A percentile compares a stretch with the other conserved stretches of the same genome.
Conservation (phyloP, 768 basidiomycete species). For the Boletus subcaerulescens region DNA sequence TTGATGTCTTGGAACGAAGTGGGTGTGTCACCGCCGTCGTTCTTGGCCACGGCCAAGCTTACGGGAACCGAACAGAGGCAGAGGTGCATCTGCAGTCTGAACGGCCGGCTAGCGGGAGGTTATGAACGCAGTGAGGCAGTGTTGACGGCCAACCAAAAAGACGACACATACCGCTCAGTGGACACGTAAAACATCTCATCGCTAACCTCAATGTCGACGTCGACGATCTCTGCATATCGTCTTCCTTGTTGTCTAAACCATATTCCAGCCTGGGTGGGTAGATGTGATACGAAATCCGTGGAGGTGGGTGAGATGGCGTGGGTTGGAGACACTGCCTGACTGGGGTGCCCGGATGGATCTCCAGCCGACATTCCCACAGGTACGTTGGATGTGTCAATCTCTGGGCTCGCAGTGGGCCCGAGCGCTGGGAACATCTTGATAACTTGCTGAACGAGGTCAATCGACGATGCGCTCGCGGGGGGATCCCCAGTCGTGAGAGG, state of each 20-base stretch:
- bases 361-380: not conserved
- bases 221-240: constrained; percentile 17
- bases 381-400: not conserved
- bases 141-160: not conserved
- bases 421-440: constrained; percentile 8
- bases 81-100: constrained; percentile 18
- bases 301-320: not conserved
- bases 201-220: constrained; percentile 21
- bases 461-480: not conserved
- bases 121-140: not conserved
- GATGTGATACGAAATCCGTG: constrained; percentile 12
- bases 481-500: constrained; percentile 5
- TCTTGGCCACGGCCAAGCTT: not conserved
- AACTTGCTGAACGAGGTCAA: constrained; percentile 3
- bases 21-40: not conserved
- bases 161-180: constrained; percentile 15
- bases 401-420: not conserved
- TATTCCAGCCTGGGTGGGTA: constrained; percentile 19
- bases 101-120: not conserved
- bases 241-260: constrained; percentile 27
- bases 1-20: constrained; percentile 3
- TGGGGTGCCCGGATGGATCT: not conserved
- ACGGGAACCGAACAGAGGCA: constrained; percentile 22
- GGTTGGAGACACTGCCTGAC: not conserved
- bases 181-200: constrained; percentile 21